Conservation (phyloP, 371 early-diverging fungal genomes). For the Syncephalastrum monosporum region DNA sequence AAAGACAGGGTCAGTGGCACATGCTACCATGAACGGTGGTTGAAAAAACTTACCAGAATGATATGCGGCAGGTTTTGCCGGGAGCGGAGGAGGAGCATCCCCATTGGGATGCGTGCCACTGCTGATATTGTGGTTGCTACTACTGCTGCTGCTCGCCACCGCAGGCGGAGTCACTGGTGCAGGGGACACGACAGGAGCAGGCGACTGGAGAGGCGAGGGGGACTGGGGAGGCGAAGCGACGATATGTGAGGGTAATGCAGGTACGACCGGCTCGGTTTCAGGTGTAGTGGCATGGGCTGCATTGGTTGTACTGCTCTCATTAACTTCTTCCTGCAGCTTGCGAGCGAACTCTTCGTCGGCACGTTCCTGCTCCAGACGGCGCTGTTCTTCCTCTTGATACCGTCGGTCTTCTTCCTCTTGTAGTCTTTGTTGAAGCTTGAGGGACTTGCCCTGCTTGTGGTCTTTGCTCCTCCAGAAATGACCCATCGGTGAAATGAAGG, state of each 20-base stretch:
- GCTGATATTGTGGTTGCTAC: not conserved
- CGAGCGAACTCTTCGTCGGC: slow-evolving; percentile 14
- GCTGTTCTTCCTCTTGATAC: slow-evolving; percentile 9
- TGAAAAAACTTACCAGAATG: slow-evolving; percentile 7
- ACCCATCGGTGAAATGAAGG: slow-evolving; percentile 4
- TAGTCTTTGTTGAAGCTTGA: slow-evolving; percentile 15
- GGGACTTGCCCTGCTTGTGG: slow-evolving; percentile 16
- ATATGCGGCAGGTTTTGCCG: slow-evolving; percentile 17
- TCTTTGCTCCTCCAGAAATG: slow-evolving; percentile 8
- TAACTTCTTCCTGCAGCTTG: slow-evolving; percentile 11
- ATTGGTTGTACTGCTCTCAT: not conserved
- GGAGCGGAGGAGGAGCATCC: slow-evolving; percentile 11
- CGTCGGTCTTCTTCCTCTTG: slow-evolving; percentile 18
- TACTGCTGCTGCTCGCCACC: not conserved
- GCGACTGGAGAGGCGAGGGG: slow-evolving; percentile 1
- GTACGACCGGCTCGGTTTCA: too few relatives aligned
- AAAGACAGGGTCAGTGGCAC: too few relatives aligned
- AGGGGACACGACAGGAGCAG: not conserved
- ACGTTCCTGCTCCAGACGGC: slow-evolving; percentile 7
- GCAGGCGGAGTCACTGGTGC: not conserved
- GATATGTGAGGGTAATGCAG: too few relatives aligned
- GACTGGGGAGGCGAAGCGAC: too few relatives aligned
- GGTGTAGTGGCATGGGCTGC: too few relatives aligned
- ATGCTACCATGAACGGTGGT: too few relatives aligned
- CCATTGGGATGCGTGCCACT: not conserved